Conservation (phyloP, 805 yeast genomes). For the Kazachstania bromeliacearum region DNA sequence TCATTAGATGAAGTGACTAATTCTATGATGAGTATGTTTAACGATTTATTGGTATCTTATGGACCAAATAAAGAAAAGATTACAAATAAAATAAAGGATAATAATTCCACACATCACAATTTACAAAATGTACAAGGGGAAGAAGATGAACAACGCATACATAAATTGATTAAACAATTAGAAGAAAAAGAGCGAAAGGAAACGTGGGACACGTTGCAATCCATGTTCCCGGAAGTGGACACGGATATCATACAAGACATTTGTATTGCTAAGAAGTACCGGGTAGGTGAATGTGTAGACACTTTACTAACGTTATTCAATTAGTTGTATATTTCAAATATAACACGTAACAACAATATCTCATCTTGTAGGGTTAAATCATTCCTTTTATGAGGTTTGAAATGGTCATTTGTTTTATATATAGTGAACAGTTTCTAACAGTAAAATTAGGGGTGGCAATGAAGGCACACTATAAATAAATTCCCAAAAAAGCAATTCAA, state of each 20-base stretch:
- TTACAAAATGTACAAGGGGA: constrained; percentile 10
- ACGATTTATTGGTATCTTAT: constrained; percentile 14
- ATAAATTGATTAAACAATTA: constrained; percentile 30
- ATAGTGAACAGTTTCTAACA: too few relatives aligned
- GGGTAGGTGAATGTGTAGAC: constrained; percentile 68
- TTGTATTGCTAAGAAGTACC: constrained; percentile 51
- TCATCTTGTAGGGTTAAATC: too few relatives aligned
- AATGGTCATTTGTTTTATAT: too few relatives aligned
- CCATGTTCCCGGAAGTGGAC: constrained; percentile 73
- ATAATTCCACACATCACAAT: neutral
- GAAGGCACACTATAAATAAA: too few relatives aligned
- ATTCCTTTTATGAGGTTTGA: too few relatives aligned
- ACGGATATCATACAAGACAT: constrained; percentile 61
- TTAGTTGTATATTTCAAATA: too few relatives aligned
- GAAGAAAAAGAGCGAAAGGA: constrained; percentile 37
- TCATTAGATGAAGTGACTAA: constrained; percentile 25
- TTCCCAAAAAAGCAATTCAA: too few relatives aligned
- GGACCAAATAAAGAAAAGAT: neutral
- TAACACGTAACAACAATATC: too few relatives aligned
- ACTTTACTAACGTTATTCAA: constrained; percentile 21
- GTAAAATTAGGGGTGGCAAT: too few relatives aligned
- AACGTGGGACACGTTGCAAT: constrained; percentile 41
- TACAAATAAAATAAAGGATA: neutral
- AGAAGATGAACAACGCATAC: constrained; percentile 17
- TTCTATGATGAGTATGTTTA: constrained; percentile 16